These are phyloP conservation scores for Gloeopeniophorella convolvens DNA, from an alignment of 768 basidiomycete genomes.

Conservation along the genomic window DNA sequence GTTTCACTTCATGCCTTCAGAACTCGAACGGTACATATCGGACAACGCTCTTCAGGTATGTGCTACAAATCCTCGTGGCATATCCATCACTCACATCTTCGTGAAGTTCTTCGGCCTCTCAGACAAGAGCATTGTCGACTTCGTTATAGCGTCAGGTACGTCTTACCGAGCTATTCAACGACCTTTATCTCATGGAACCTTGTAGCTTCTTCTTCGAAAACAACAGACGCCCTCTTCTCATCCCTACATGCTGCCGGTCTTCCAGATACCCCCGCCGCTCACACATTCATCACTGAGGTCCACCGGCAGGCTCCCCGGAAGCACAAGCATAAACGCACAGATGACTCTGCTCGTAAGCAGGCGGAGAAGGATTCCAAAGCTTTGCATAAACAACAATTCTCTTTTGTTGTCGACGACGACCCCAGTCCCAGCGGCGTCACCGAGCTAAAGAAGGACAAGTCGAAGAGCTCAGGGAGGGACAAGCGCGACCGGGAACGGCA, in stretches of 20 bases:
- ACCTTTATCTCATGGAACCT: conserved; percentile 5
- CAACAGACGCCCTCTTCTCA: conserved; percentile 70
- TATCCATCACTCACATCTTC: background rate
- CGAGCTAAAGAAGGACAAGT: conserved; percentile 30
- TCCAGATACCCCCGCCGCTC: conserved; percentile 72
- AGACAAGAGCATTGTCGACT: conserved; percentile 80
- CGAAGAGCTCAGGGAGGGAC: conserved; percentile 34
- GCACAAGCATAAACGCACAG: conserved; percentile 56
- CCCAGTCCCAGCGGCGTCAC: conserved; percentile 34
- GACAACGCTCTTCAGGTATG: conserved; percentile 69
- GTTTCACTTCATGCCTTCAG: conserved; percentile 43
- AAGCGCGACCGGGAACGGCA: conserved; percentile 56
- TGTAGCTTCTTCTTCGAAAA: conserved; percentile 76
- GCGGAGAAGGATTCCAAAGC: conserved; percentile 72
- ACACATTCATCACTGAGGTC: conserved; percentile 73
- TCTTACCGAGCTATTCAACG: conserved; percentile 8
- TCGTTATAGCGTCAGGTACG: conserved; percentile 78
- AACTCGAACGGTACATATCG: conserved; percentile 66
- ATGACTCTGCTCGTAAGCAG: conserved; percentile 47
- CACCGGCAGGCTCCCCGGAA: conserved; percentile 74
- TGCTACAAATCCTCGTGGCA: conserved; percentile 13
- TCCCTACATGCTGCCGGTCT: conserved; percentile 72
- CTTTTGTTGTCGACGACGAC: conserved; percentile 80
- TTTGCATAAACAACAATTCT: conserved; percentile 66
- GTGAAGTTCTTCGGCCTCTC: conserved; percentile 75